A percentile compares a stretch with the other conserved stretches of the same genome.
Conservation (phyloP, 352 stramenopile genomes). For the Globisporangium recalcitrans region DNA sequence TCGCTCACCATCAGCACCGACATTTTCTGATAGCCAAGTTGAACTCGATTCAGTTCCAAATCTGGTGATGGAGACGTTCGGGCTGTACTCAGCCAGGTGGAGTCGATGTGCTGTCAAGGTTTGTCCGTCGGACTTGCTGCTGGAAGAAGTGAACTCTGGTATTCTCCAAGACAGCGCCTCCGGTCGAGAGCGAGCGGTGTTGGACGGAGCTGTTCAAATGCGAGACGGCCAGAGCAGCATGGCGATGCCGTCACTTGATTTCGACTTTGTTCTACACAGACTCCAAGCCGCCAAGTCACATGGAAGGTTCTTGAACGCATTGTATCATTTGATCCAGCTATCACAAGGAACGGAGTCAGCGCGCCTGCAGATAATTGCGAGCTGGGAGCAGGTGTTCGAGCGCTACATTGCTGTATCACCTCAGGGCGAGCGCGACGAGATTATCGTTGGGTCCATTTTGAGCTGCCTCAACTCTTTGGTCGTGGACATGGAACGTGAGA, state of each 20-base stretch:
- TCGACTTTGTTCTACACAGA: slow-evolving; percentile 23
- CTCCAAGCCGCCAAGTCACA: slow-evolving; percentile 46
- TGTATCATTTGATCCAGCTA: slow-evolving; percentile 50
- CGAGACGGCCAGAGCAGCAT: background rate
- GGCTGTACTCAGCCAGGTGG: slow-evolving; percentile 36
- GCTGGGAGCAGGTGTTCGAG: slow-evolving; percentile 47
- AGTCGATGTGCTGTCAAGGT: slow-evolving; percentile 25
- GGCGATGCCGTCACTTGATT: slow-evolving; percentile 15
- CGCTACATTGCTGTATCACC: slow-evolving; percentile 35
- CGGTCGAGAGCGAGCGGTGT: background rate
- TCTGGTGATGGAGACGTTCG: slow-evolving; percentile 25
- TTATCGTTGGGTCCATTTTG: slow-evolving; percentile 45
- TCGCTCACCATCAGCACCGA: background rate
- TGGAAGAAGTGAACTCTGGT: slow-evolving; percentile 1
- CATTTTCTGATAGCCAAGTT: background rate
- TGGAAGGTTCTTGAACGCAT: slow-evolving; percentile 50
- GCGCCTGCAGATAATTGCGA: slow-evolving; percentile 21
- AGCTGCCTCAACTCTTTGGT: slow-evolving; percentile 32
- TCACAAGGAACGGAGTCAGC: slow-evolving; percentile 21
- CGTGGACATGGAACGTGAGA: slow-evolving; percentile 24
- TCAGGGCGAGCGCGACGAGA: slow-evolving; percentile 47
- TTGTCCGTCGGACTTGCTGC: slow-evolving; percentile 16
- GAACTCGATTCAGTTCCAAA: slow-evolving; percentile 11
- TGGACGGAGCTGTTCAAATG: background rate
- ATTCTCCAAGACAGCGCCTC: background rate